Percentiles rank a stretch among this genome's conserved stretches.
phyloP scores from a whole-genome alignment of 257 asterid genomes.

The Rubia yunnanensis region DNA sequence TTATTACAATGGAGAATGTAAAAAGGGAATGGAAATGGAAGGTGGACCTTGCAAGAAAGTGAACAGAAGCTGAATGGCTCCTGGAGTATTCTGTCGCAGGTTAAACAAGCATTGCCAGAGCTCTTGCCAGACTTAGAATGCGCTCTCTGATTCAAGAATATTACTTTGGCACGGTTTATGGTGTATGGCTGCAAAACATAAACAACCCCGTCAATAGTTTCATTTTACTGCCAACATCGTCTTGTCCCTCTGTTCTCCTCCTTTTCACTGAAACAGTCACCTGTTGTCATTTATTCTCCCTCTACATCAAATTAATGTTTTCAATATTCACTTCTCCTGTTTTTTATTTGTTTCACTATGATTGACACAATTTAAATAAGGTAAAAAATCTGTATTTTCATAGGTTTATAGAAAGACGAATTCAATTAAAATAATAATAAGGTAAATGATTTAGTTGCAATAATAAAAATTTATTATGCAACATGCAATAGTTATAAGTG shows the following conservation, averaged over 20 bases:
- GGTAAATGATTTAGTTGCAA: no score
- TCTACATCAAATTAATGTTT: not conserved
- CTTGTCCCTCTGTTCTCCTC: not conserved
- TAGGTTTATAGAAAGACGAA: no score
- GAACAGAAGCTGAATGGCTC: slow-evolving; percentile 77
- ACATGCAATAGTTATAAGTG: no score
- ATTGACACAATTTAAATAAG: no score
- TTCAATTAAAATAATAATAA: no score
- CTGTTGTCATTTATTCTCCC: not conserved
- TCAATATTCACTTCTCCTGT: no score
- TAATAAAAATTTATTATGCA: no score
- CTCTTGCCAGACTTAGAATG: slow-evolving; percentile 56
- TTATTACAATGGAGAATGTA: not conserved
- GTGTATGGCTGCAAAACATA: slow-evolving; percentile 66
- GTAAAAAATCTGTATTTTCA: no score
- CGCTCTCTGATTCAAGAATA: slow-evolving; percentile 72
- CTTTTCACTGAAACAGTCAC: not conserved
- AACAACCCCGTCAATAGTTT: not conserved
- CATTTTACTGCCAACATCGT: not conserved
- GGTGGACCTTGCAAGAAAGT: slow-evolving; percentile 84
- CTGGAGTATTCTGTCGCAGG: slow-evolving; percentile 89
- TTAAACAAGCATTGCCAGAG: slow-evolving; percentile 56
- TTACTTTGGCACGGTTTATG: slow-evolving; percentile 79
- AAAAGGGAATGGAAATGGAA: not conserved
- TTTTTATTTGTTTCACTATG: not conserved